Base-by-base conservation (phyloP, 2,329 filamentous ascomycete genomes). In the Nannizziopsis arthrosporioides region DNA sequence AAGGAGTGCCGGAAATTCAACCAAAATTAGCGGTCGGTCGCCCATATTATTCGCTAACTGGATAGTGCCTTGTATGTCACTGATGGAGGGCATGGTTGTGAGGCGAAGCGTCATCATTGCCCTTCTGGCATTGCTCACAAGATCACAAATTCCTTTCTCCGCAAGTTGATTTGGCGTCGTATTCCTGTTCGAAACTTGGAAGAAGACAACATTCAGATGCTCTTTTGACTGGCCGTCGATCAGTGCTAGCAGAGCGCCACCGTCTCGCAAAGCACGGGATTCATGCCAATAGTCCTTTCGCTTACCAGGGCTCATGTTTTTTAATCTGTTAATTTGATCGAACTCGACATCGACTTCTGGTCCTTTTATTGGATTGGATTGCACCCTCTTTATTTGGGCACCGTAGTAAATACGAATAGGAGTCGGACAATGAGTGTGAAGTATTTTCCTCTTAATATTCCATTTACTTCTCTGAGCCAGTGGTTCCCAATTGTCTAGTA, bases 1-100 rank as follows among this genome's bases (percentile, higher is more conserved):
- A 1, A 83, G 60, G 2, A 82, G 64, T 0, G 75, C 76, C 0
- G 78, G 80, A 48, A 82, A 82, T 53, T 82, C 80, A 1, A 82
- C 68, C 0, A 83, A 63, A 36, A 3, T 51, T 54, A 43, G 43
- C 55, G 12, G 32, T 6, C 22, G 18, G 11, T 3, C 27, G 15
- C 5, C 22, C 22, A 27, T 27, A 27, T 27, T 27, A 27, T 3
- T 27, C 7, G 22, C 22, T 7, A 27, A 4, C 7, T 7, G 22
- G 7, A 27, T 27, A 7, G 22, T 27, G 22, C 22, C 22, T 27
- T 27, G 22, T 27, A 27, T 27, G 22, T 27, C 22, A 7, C 22
- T 27, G 27, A 22, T n/a, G 31, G 17, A 6, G 15, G 35, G 22
- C 31, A 47, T 42, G 19, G 17, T 19, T 50, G 32, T 17, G 42